A percentile compares a stretch with the other conserved stretches of the same genome.
These are phyloP conservation scores for Ustilago cynodontis DNA, from an alignment of 1,284 basidiomycete species.

Conservation along the genomic window DNA sequence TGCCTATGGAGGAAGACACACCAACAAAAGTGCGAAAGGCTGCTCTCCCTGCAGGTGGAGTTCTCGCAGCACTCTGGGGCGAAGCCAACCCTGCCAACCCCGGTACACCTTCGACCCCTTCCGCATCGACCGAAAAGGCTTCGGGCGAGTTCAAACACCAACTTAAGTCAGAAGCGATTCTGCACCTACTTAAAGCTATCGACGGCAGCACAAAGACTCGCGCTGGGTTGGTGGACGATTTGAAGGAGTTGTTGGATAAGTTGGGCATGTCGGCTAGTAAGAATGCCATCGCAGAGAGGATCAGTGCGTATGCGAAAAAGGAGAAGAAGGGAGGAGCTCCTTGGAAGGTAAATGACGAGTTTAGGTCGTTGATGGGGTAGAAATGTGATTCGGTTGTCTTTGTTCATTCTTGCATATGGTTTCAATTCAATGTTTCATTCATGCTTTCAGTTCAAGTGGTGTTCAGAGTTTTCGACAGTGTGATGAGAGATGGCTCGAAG, in stretches of 20 bases:
- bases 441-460: neutral
- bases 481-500: no score
- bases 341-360: constrained; percentile 60
- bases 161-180: constrained; percentile 48
- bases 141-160: constrained; percentile 26
- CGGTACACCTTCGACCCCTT: neutral
- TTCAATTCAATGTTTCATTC: neutral
- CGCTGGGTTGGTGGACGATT: constrained; percentile 58
- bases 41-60: constrained; percentile 28
- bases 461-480: no score
- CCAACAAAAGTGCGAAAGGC: constrained; percentile 28
- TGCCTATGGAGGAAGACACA: constrained; percentile 9
- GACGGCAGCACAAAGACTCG: constrained; percentile 60
- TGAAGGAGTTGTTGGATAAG: constrained; percentile 57
- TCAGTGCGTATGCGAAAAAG: constrained; percentile 50
- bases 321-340: constrained; percentile 52
- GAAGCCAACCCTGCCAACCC: constrained; percentile 14
- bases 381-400: neutral
- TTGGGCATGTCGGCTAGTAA: constrained; percentile 53
- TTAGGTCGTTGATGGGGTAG: constrained; percentile 13
- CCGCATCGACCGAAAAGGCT: neutral
- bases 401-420: neutral
- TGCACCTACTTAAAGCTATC: constrained; percentile 45
- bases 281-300: constrained; percentile 53
- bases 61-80: constrained; percentile 43